Evolutionary conservation across 345 rosid genomes (phyloP), one percentile per base, ranked within the genome.

Genomic region (Psidium guajava): DNA sequence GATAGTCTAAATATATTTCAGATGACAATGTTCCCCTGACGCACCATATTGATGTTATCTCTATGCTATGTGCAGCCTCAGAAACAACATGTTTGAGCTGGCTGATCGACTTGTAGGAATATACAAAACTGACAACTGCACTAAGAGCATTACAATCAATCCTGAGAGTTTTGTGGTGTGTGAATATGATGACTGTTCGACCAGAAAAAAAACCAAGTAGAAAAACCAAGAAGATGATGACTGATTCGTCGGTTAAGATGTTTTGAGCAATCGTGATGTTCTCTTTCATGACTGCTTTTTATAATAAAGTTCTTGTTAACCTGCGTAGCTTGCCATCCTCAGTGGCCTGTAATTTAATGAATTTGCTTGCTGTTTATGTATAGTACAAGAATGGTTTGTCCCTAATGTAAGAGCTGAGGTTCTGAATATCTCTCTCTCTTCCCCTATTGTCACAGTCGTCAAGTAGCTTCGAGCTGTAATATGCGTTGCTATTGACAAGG

Each of bases 41-140:
- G 53, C 25, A n/a, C 82, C 32, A n/a, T 9, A 25, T 52, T 77
- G 64, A 20, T 77, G 28, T 47, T 81, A 74, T 84, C 40, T 25
- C 61, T 57, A 54, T 51, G 53, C 61, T 25, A 22, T 16, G 42
- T 93, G 92, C 98, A 97, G 99, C 90, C 94, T 97, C 44, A 90
- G 99, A 86, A 97, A 97, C 94, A 97, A 97, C 92, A 97, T 97
- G 99, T 97, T 97, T 85, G 99, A 97, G 93, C 89, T 95, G 89
- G 98, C 99, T 11, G 98, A 95, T 91, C 93, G 98, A 81, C 93
- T 96, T 73, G 98, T 96, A 22, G 99, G 99, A 69, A 97, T 97
- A 86, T 96, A 96, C 90, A 97, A 97, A 90, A 96, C 99, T 9
- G 99, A 96, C 88, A 96, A 97, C 83, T 97, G 99, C 88, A 96